These are phyloP conservation scores for Phaseolus lunatus DNA, from an alignment of 306 rosid species.

Conservation along the genomic window DNA sequence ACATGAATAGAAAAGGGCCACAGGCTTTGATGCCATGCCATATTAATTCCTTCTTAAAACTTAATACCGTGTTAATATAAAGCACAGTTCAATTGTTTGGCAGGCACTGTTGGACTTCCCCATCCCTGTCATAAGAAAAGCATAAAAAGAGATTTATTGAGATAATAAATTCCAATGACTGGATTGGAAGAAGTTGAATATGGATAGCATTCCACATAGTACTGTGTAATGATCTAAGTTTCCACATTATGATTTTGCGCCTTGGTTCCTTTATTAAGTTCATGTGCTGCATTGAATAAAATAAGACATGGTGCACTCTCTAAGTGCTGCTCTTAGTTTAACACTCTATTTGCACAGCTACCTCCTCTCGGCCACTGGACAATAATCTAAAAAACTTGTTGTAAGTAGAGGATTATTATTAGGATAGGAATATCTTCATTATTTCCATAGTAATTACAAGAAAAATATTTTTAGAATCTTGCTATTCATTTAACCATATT, in stretches of 20 bases:
- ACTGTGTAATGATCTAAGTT: not conserved
- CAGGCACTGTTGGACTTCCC: not conserved
- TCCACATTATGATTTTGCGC: not conserved
- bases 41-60: not conserved
- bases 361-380: not conserved
- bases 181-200: too few relatives aligned
- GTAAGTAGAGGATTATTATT: too few relatives aligned
- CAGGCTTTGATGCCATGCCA: not conserved
- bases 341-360: too few relatives aligned
- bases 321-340: not conserved
- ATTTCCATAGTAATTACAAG: too few relatives aligned
- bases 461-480: too few relatives aligned
- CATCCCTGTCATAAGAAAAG: too few relatives aligned
- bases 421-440: too few relatives aligned
- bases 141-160: too few relatives aligned
- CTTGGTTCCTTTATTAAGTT: not conserved
- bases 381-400: too few relatives aligned
- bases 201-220: not conserved
- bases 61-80: not conserved
- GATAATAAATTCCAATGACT: too few relatives aligned
- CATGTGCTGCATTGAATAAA: not conserved
- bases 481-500: too few relatives aligned
- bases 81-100: not conserved
- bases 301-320: not conserved
- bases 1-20: too few relatives aligned